These are phyloP conservation scores for Kwoniella mangroviensis DNA, from an alignment of 768 basidiomycete genomes.

Conservation along the genomic window DNA sequence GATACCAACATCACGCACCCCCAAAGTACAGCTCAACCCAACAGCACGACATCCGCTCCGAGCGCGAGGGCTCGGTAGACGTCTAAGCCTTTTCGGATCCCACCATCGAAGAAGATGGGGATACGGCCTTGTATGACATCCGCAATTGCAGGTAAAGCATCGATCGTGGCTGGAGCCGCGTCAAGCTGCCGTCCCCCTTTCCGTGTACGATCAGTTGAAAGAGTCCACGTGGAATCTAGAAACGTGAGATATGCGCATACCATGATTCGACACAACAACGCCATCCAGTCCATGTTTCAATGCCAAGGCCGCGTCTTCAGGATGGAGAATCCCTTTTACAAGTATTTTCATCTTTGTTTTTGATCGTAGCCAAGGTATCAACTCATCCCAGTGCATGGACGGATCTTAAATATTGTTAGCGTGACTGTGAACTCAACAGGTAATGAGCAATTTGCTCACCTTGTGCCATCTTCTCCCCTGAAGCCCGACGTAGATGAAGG, in stretches of 20 bases:
- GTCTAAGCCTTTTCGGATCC: slow-evolving; percentile 76
- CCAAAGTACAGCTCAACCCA: slow-evolving; percentile 66
- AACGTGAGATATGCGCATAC: too few species aligned
- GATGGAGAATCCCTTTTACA: slow-evolving; percentile 12
- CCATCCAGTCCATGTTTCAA: slow-evolving; percentile 36
- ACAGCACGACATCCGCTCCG: slow-evolving; percentile 80
- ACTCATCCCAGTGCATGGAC: slow-evolving; percentile 19
- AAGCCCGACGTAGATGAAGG: slow-evolving; percentile 7
- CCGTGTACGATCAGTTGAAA: too few species aligned
- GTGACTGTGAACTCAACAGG: too few species aligned
- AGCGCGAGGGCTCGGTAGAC: slow-evolving; percentile 78
- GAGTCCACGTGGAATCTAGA: too few species aligned
- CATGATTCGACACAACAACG: slow-evolving; percentile 50
- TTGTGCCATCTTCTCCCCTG: slow-evolving; percentile 12
- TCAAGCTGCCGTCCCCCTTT: slow-evolving; percentile 68
- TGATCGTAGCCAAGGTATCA: slow-evolving; percentile 15
- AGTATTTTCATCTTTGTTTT: slow-evolving; percentile 13
- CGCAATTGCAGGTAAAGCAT: slow-evolving; percentile 72
- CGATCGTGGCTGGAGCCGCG: slow-evolving; percentile 74
- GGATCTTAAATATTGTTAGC: slow-evolving; percentile 4
- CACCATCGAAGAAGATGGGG: slow-evolving; percentile 64
- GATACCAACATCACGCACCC: slow-evolving; percentile 57
- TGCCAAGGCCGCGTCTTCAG: slow-evolving; percentile 40
- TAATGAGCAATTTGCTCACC: too few species aligned
- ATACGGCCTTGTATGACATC: slow-evolving; percentile 44